These are phyloP conservation scores for Zancudomyces culisetae DNA, from an alignment of 371 early-diverging fungal species.

Conservation along the genomic window DNA sequence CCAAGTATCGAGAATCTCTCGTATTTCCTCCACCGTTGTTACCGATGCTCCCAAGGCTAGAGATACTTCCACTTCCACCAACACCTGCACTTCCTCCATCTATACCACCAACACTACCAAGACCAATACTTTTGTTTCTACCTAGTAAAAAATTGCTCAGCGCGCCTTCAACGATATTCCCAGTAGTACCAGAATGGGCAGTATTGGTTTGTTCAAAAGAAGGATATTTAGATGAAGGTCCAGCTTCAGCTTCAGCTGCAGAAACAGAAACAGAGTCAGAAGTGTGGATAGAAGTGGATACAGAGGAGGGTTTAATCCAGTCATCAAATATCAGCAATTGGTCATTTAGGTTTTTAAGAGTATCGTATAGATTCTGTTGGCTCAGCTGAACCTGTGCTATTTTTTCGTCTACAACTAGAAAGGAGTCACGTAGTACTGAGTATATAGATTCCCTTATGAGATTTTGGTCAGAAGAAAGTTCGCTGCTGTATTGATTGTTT, in stretches of 20 bases:
- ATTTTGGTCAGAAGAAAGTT: not conserved
- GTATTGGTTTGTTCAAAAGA: no score
- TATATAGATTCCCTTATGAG: not conserved
- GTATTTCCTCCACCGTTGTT: not conserved
- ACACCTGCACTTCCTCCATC: not conserved
- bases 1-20: no score
- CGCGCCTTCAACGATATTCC: not conserved
- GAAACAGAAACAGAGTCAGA: no score
- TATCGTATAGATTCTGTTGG: not conserved
- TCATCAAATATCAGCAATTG: not conserved
- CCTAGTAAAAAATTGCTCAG: not conserved
- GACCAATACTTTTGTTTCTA: not conserved
- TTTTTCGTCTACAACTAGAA: not conserved
- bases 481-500: not conserved
- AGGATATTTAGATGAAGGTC: no score
- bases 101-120: not conserved
- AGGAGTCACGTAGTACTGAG: not conserved
- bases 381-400: not conserved
- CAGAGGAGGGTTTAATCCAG: constrained; percentile 1
- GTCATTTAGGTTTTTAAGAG: not conserved
- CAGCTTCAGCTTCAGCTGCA: no score
- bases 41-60: not conserved
- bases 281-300: not conserved
- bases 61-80: not conserved
- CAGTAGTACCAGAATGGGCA: not conserved